Evolutionary conservation across 306 rosid genomes (phyloP).

Genomic region (Herpetospermum pedunculosum): DNA sequence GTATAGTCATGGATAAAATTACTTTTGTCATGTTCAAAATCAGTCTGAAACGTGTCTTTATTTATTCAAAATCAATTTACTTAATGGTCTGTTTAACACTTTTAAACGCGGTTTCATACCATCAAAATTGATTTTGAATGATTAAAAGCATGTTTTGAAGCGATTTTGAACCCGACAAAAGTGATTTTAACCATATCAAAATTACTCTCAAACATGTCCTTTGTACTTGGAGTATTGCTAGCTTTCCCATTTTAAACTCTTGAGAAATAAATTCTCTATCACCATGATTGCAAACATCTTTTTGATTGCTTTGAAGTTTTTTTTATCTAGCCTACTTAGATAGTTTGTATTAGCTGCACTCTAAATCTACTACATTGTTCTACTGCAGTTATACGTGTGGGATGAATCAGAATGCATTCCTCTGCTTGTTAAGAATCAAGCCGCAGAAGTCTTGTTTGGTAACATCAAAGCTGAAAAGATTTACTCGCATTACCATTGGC

Average conservation of each 20-base stretch:
- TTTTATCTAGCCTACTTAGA: background rate
- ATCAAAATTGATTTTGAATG: no score
- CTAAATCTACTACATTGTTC: constrained; percentile 9
- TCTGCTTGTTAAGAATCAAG: constrained; percentile 54
- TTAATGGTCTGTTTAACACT: no score
- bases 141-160: no score
- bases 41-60: no score
- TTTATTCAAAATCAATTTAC: no score
- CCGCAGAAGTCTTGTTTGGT: constrained; percentile 72
- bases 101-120: no score
- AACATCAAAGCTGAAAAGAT: constrained; percentile 66
- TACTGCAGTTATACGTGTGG: constrained; percentile 60
- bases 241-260: background rate
- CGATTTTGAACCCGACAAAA: no score
- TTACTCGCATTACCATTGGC: constrained; percentile 28
- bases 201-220: no score
- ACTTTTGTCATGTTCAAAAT: no score
- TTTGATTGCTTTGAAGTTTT: background rate
- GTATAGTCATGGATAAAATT: no score
- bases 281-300: background rate
- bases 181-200: no score
- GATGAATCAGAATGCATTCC: constrained; percentile 60
- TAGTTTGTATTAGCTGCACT: background rate
- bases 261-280: background rate
- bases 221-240: background rate